Conservation (phyloP, 1,284 basidiomycete species). For the Heterobasidion occidentale region DNA sequence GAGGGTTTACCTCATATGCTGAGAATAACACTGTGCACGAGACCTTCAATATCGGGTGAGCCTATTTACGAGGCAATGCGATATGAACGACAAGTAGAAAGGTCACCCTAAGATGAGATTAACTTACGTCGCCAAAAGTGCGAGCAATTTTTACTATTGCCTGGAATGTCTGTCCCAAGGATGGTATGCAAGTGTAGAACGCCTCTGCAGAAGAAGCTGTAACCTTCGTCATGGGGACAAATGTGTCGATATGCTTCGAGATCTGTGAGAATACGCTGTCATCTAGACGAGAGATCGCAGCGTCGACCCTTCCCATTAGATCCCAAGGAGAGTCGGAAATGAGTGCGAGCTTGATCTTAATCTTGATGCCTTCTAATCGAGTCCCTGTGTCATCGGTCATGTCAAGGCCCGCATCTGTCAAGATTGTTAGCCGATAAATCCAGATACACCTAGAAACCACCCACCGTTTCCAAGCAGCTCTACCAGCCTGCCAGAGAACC, state of each 20-base stretch:
- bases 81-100: neutral
- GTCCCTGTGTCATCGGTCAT: neutral
- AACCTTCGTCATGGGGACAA: neutral
- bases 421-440: neutral
- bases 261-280: neutral
- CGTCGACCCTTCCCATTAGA: neutral
- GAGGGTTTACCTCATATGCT: neutral
- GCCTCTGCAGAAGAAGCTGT: neutral
- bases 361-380: neutral
- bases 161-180: neutral
- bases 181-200: neutral
- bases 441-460: no score
- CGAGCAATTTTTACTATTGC: neutral
- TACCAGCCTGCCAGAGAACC: neutral
- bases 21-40: neutral
- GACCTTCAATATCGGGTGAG: neutral
- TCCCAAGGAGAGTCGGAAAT: neutral
- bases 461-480: neutral
- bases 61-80: neutral
- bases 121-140: neutral
- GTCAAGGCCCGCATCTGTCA: neutral
- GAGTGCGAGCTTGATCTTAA: neutral
- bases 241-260: neutral
- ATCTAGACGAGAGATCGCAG: neutral
- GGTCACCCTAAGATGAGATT: neutral